phyloP scores from a whole-genome alignment of 2,329 filamentous ascomycete species.

The Botrytis medusae region DNA sequence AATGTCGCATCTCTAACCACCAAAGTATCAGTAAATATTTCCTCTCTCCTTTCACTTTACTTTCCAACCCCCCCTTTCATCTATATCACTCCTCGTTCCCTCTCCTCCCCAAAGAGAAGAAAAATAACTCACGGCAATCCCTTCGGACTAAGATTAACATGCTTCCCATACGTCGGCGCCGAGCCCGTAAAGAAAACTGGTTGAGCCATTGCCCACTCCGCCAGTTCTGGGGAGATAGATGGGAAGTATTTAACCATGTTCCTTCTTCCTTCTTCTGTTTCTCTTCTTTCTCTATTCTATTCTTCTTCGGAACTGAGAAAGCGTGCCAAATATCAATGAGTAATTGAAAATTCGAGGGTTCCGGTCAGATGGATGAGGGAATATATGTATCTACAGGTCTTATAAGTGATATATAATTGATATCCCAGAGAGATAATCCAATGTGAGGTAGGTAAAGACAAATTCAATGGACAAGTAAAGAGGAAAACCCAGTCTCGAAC shows the following conservation, averaged over 20 bases:
- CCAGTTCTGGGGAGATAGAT: conserved; percentile 55
- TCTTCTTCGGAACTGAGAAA: no score
- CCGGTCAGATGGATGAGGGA: background rate
- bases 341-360: background rate
- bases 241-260: conserved; percentile 42
- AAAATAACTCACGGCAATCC: conserved; percentile 52
- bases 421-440: background rate
- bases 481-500: background rate
- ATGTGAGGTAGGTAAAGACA: background rate
- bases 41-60: no score
- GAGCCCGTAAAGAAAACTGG: conserved; percentile 75
- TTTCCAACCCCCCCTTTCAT: no score
- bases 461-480: background rate
- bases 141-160: conserved; percentile 79
- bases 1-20: background rate
- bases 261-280: background rate
- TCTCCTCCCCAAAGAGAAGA: no score
- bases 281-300: background rate
- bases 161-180: conserved; percentile 63
- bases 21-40: background rate
- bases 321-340: background rate
- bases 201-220: conserved; percentile 64
- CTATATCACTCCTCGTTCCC: background rate
- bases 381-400: background rate
- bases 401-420: background rate